Evolutionary conservation across 208 protist species (phyloP).

Genomic region (Crithidia brevicula): DNA sequence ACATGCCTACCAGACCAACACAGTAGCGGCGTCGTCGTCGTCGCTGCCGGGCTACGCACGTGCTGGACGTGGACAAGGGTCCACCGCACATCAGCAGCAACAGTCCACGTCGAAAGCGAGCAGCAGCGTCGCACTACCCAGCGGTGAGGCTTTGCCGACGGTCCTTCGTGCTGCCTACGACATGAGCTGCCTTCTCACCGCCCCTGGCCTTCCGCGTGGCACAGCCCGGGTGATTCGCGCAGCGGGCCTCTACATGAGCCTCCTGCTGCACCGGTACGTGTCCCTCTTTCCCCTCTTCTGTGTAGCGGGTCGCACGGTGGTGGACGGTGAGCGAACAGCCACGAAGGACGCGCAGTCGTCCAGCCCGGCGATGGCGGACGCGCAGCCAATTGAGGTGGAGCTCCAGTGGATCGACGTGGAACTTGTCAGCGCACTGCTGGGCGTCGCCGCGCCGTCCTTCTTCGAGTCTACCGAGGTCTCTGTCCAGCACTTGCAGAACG

Average conservation of each 20-base stretch:
- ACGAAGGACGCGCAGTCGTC: no score
- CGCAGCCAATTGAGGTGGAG: slow-evolving; percentile 27
- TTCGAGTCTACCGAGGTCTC: slow-evolving; percentile 63
- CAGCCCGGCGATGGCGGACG: background rate
- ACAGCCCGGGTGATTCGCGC: slow-evolving; percentile 38
- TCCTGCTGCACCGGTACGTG: slow-evolving; percentile 69
- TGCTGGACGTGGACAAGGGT: background rate
- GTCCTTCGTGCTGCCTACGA: slow-evolving; percentile 78
- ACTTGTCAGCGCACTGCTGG: slow-evolving; percentile 55
- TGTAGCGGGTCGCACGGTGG: slow-evolving; percentile 29
- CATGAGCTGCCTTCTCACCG: slow-evolving; percentile 45
- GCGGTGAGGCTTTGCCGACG: slow-evolving; percentile 50
- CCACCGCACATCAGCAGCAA: background rate
- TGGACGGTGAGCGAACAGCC: no score
- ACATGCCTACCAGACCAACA: no score
- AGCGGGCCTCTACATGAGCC: slow-evolving; percentile 66
- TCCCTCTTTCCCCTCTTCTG: slow-evolving; percentile 77
- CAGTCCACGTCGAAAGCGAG: no score
- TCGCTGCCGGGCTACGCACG: background rate
- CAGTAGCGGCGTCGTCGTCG: background rate
- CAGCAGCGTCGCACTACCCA: slow-evolving; percentile 37
- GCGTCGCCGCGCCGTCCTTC: slow-evolving; percentile 69
- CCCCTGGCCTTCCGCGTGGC: slow-evolving; percentile 44
- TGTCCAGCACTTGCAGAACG: slow-evolving; percentile 74
- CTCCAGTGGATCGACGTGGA: slow-evolving; percentile 88